Conservation (phyloP, 2,329 filamentous ascomycete genomes). For the Fusarium proliferatum region DNA sequence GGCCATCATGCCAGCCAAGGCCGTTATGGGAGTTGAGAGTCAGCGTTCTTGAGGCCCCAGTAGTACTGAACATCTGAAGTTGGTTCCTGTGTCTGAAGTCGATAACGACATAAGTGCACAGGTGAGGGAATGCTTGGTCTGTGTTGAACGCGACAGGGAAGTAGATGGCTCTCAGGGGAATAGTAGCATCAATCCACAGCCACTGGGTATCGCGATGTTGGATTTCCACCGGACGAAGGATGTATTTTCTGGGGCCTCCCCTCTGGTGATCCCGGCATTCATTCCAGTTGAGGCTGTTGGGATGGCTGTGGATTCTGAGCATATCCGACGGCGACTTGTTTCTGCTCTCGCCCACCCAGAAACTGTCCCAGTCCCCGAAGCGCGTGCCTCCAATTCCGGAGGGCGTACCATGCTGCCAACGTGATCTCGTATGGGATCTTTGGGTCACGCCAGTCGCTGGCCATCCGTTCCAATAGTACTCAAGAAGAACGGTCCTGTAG, state of each 20-base stretch:
- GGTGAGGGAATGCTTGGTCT: not conserved
- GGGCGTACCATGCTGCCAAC: not conserved
- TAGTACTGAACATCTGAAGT: fast-evolving
- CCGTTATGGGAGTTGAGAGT: not conserved
- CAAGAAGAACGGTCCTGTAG: not conserved
- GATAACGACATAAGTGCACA: constrained; percentile 20
- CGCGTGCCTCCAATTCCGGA: fast-evolving
- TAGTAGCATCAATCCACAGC: constrained; percentile 17
- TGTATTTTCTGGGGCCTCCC: not conserved
- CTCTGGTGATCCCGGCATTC: not conserved
- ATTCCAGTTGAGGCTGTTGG: constrained; percentile 17
- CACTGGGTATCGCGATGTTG: not conserved
- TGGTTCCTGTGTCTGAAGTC: not conserved
- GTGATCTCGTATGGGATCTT: not conserved
- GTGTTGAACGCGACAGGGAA: not conserved
- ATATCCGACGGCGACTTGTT: not conserved
- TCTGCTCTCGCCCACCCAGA: constrained; percentile 10
- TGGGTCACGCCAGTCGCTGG: fast-evolving
- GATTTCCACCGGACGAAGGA: constrained; percentile 8
- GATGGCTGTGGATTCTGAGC: not conserved
- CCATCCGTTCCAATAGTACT: constrained; percentile 20
- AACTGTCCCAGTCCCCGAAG: constrained; percentile 3
- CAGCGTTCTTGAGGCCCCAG: not conserved
- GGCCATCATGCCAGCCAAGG: not conserved
- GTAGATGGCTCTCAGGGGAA: constrained; percentile 5